These are phyloP conservation scores for Alternaria sp. DNA, from an alignment of 2,329 filamentous ascomycete species.

Conservation along the genomic window DNA sequence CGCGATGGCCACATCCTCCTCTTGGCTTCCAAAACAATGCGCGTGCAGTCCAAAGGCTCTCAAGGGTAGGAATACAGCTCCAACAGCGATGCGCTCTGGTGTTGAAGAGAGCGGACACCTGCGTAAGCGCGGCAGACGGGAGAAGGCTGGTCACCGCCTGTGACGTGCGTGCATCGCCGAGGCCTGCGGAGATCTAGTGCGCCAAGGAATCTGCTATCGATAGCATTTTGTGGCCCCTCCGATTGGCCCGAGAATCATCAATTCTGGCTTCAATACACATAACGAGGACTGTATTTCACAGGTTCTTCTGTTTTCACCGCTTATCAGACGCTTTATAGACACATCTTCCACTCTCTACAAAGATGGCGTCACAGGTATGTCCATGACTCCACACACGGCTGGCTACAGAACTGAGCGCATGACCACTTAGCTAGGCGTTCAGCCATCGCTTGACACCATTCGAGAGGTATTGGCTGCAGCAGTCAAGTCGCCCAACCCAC, in stretches of 20 bases:
- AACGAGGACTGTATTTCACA: slow-evolving; percentile 9
- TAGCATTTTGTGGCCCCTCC: slow-evolving; percentile 14
- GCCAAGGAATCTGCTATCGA: slow-evolving; percentile 5
- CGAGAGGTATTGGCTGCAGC: slow-evolving; percentile 62
- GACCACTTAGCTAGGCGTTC: slow-evolving; percentile 53
- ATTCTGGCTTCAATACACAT: slow-evolving; percentile 22
- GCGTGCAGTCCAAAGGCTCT: background rate
- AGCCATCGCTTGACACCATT: slow-evolving; percentile 68
- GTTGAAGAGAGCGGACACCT: slow-evolving; percentile 1
- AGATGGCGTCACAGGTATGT: slow-evolving; percentile 39
- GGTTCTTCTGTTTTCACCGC: background rate
- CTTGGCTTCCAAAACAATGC: slow-evolving; percentile 7
- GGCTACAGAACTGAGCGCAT: slow-evolving; percentile 37
- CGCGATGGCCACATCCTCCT: slow-evolving; percentile 20
- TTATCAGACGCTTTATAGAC: background rate
- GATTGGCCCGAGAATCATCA: slow-evolving; percentile 21
- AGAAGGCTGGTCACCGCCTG: slow-evolving; percentile 4
- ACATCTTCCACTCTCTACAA: background rate
- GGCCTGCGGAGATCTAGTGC: background rate
- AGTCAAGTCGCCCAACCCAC: slow-evolving; percentile 61
- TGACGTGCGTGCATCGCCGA: slow-evolving; percentile 10
- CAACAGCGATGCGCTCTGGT: slow-evolving; percentile 2
- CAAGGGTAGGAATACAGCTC: background rate
- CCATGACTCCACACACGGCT: slow-evolving; percentile 3
- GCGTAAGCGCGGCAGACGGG: background rate